Percentiles rank a stretch among this genome's conserved stretches.
Evolutionary conservation across 1,284 basidiomycete genomes (phyloP).

Genomic region (Austroboletus sp.): DNA sequence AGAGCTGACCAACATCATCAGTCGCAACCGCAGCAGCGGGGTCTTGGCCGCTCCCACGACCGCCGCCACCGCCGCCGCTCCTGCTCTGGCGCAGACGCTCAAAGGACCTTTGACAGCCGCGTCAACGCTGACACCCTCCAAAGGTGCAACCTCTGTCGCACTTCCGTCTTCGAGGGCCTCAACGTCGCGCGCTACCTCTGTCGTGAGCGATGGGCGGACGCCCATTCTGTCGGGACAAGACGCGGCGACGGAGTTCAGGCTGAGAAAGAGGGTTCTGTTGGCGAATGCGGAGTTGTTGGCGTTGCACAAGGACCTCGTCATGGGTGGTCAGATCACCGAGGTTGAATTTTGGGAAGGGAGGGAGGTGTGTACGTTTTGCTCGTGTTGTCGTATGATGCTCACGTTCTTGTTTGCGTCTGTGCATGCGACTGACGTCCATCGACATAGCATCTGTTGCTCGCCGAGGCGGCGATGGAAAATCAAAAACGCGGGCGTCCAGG

Average conservation of each 20-base stretch:
- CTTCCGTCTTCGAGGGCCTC: constrained; percentile 35
- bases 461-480: constrained; percentile 62
- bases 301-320: constrained; percentile 81
- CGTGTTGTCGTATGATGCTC: neutral
- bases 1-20: constrained; percentile 67
- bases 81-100: constrained; percentile 26
- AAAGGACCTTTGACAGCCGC: constrained; percentile 24
- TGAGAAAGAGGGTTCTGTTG: constrained; percentile 75
- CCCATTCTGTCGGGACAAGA: constrained; percentile 54
- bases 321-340: constrained; percentile 79
- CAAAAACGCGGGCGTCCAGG: constrained; percentile 81
- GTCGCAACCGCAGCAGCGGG: constrained; percentile 50
- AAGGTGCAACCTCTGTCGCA: constrained; percentile 25
- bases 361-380: constrained; percentile 53
- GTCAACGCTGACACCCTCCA: constrained; percentile 25
- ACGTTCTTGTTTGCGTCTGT: neutral
- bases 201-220: constrained; percentile 50
- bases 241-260: constrained; percentile 56
- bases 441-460: constrained; percentile 58
- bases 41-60: constrained; percentile 8
- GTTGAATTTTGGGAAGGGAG: constrained; percentile 93
- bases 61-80: constrained; percentile 14
- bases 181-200: constrained; percentile 54
- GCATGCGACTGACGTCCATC: constrained; percentile 2
- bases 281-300: constrained; percentile 68